Evolutionary conservation across 2,329 filamentous ascomycete genomes (phyloP).

Genomic region (Trichoderma lentiforme): DNA sequence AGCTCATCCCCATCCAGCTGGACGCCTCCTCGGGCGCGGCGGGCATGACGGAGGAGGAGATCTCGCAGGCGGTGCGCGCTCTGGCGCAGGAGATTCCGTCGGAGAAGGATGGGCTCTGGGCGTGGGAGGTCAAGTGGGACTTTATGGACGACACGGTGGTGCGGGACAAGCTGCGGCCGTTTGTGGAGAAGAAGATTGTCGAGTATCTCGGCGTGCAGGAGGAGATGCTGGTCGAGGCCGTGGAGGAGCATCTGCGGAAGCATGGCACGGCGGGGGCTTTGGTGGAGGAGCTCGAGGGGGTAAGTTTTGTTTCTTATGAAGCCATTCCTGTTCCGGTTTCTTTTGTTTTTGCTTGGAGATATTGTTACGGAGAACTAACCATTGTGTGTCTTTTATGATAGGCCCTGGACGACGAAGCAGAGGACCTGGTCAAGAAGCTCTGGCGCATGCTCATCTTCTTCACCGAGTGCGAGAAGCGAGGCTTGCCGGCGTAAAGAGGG

Average conservation of each 20-base stretch:
- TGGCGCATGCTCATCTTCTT: slow-evolving; percentile 99
- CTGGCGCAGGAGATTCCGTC: slow-evolving; percentile 88
- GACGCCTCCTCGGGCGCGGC: slow-evolving; percentile 61
- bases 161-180: slow-evolving; percentile 82
- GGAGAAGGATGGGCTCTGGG: slow-evolving; percentile 82
- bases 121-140: slow-evolving; percentile 91
- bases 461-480: slow-evolving; percentile 88
- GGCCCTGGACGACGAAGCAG: slow-evolving; percentile 91
- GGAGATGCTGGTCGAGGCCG: slow-evolving; percentile 88
- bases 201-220: slow-evolving; percentile 96
- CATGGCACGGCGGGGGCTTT: slow-evolving; percentile 73
- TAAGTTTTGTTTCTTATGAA: slow-evolving; percentile 45
- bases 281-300: slow-evolving; percentile 79
- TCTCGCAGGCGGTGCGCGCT: slow-evolving; percentile 74
- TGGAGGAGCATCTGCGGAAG: slow-evolving; percentile 79
- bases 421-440: slow-evolving; percentile 90
- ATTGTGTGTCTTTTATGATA: slow-evolving; percentile 33
- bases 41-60: slow-evolving; percentile 79
- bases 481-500: slow-evolving; percentile 61
- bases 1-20: slow-evolving; percentile 79
- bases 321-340: neutral
- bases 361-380: slow-evolving; percentile 27
- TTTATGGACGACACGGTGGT: slow-evolving; percentile 79
- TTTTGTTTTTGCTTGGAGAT: neutral
- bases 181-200: slow-evolving; percentile 97